Evolutionary conservation across 192 early-diverging fungal genomes (phyloP).

Genomic region (Coemansia sp.): DNA sequence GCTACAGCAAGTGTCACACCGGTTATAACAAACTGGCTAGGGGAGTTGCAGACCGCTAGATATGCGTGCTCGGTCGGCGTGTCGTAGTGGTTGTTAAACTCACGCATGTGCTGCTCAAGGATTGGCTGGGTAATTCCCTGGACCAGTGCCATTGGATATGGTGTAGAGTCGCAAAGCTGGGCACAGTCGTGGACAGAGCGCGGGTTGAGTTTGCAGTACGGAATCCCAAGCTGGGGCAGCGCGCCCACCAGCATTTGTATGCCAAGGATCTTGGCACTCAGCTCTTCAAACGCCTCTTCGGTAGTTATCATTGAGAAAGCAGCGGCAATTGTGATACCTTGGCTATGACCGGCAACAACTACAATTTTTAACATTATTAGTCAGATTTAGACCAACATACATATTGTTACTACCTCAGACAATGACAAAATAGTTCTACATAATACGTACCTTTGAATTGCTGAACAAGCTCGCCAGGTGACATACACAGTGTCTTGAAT

Average conservation of each 20-base stretch:
- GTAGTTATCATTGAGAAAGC: slow-evolving; percentile 78
- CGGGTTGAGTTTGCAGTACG: slow-evolving; percentile 7
- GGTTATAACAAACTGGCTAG: slow-evolving; percentile 24
- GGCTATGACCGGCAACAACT: slow-evolving; percentile 79
- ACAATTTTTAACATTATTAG: slow-evolving; percentile 2
- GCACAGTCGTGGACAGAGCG: background rate
- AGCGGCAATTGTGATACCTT: slow-evolving; percentile 84
- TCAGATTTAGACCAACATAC: background rate
- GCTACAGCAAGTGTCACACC: slow-evolving; percentile 10
- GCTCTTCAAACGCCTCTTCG: slow-evolving; percentile 72
- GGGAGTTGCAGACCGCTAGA: slow-evolving; percentile 26
- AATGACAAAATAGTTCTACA: background rate
- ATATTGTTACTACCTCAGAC: too few species aligned
- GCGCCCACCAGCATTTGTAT: slow-evolving; percentile 84
- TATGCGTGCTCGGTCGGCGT: slow-evolving; percentile 8
- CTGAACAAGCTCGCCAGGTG: slow-evolving; percentile 46
- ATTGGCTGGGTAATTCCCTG: slow-evolving; percentile 10
- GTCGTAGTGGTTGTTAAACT: slow-evolving; percentile 17
- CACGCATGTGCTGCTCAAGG: slow-evolving; percentile 10
- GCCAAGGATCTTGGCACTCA: slow-evolving; percentile 76
- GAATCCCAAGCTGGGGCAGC: slow-evolving; percentile 65
- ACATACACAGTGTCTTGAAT: slow-evolving; percentile 61
- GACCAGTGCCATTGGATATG: slow-evolving; percentile 31
- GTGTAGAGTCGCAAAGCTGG: background rate
- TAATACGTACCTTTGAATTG: slow-evolving; percentile 34